Evolutionary conservation across 345 rosid species (phyloP).

Genomic region (Bruguiera gymnorhiza): DNA sequence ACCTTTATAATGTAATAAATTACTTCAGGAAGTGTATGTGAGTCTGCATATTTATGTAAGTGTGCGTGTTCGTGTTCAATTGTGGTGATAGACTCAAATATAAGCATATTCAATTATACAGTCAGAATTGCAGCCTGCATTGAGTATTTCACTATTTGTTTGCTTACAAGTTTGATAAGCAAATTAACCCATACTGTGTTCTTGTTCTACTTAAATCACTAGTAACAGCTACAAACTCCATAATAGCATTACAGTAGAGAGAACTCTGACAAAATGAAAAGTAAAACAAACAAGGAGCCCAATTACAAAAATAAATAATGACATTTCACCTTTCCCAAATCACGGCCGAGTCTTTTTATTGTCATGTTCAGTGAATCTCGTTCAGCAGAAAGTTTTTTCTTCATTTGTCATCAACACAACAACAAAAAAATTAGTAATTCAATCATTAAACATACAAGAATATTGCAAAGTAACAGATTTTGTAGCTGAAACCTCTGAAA

Average conservation of each 20-base stretch:
- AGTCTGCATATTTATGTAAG: too few relatives aligned
- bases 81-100: too few relatives aligned
- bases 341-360: constrained; percentile 79
- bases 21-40: too few relatives aligned
- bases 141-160: too few relatives aligned
- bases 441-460: too few relatives aligned
- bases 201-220: not conserved
- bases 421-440: constrained; percentile 5
- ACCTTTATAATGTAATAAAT: too few relatives aligned
- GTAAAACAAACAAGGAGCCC: not conserved
- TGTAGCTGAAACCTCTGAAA: too few relatives aligned
- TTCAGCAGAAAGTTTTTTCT: constrained; percentile 72
- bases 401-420: constrained; percentile 20
- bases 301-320: constrained; percentile 7
- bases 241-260: not conserved
- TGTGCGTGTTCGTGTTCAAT: too few relatives aligned
- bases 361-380: constrained; percentile 70
- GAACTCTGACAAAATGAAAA: not conserved
- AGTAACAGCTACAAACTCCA: not conserved
- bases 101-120: too few relatives aligned
- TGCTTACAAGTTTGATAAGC: too few relatives aligned
- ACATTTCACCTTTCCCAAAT: constrained; percentile 63
- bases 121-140: too few relatives aligned
- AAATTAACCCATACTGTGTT: not conserved
- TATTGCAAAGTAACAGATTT: too few relatives aligned